Conservation (phyloP, 345 rosid species). For the Anastatica hierochuntica region DNA sequence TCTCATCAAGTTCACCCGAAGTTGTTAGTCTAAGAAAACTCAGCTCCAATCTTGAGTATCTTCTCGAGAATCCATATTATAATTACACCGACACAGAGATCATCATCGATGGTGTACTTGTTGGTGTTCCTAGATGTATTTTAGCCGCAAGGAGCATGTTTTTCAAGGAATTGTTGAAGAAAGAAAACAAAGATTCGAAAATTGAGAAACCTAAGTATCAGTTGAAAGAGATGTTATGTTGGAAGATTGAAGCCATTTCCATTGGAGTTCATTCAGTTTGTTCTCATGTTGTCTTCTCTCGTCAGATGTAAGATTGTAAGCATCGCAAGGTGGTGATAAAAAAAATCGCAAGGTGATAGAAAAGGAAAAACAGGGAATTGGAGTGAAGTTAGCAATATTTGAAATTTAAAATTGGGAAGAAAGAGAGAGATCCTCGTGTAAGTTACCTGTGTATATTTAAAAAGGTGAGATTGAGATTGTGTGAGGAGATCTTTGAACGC, state of each 20-base stretch:
- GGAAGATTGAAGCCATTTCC: constrained; percentile 82
- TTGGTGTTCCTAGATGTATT: constrained; percentile 84
- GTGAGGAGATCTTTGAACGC: too few relatives aligned
- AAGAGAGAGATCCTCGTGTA: too few relatives aligned
- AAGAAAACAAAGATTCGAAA: constrained; percentile 25
- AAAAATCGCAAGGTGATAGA: too few relatives aligned
- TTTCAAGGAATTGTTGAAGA: constrained; percentile 59
- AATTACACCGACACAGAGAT: constrained; percentile 81
- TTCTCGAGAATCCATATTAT: constrained; percentile 37
- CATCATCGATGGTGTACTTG: constrained; percentile 47
- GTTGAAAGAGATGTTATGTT: constrained; percentile 49
- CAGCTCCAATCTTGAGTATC: constrained; percentile 72
- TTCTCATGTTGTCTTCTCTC: too few relatives aligned
- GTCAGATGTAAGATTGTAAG: too few relatives aligned
- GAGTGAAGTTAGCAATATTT: too few relatives aligned
- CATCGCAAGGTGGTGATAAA: too few relatives aligned
- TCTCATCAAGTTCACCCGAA: constrained; percentile 38
- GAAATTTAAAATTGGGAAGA: too few relatives aligned
- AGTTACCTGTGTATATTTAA: too few relatives aligned
- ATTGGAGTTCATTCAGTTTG: constrained; percentile 48
- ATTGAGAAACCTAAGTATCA: constrained; percentile 45
- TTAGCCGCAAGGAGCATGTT: constrained; percentile 78
- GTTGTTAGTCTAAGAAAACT: constrained; percentile 66
- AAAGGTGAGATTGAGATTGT: too few relatives aligned
- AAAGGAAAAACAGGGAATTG: too few relatives aligned